Evolutionary conservation across 2,329 filamentous ascomycete species (phyloP), one percentile per base, ranked within the genome.

Genomic region (Blumeriella jaapii): DNA sequence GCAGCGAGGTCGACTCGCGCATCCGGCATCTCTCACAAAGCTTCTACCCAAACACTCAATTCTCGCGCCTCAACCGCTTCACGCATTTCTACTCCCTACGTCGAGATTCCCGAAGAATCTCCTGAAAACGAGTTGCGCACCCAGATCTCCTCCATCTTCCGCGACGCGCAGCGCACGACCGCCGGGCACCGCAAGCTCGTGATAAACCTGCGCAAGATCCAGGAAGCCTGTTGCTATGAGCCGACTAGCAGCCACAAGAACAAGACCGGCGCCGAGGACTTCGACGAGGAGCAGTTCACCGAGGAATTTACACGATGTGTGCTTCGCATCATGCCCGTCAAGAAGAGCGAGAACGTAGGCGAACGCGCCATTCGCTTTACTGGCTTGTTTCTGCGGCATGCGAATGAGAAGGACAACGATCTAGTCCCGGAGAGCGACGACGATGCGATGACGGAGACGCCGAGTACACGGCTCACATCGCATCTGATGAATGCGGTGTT

Each of bases 151-250:
- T 61, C 69, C 36, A 69, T 85, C 31, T 87, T 87, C 54, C 69
- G 71, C 46, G 82, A 87, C 57, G 86, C 89, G 20, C 91, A 98
- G 59, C 78, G 80, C 50, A 93, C 83, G 1, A 93, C 82, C 0
- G 85, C 87, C 1, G 83, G 83, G 2, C 91, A 98, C 57, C 70
- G 89, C 41, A 96, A 96, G 56, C 70, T 94, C 0, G 80, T 82
- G 3, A 82, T 95, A 41, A 86, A 78, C 31, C 63, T 98, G 41
- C 77, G 89, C 45, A 95, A 94, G 60, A 71, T 94, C 27, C 89
- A 96, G 53, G 89, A 95, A 56, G 68, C 78, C 23, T 94, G 85
- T 61, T 78, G 72, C 54, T 78, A 78, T 50, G 74, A 78, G 48
- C 72, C 65, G 12, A 65, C 61, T 20, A 66, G 59, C 42, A 60